These are phyloP conservation scores for Penicillium odoratum DNA, from an alignment of 495 filamentous ascomycete species.

Conservation along the genomic window DNA sequence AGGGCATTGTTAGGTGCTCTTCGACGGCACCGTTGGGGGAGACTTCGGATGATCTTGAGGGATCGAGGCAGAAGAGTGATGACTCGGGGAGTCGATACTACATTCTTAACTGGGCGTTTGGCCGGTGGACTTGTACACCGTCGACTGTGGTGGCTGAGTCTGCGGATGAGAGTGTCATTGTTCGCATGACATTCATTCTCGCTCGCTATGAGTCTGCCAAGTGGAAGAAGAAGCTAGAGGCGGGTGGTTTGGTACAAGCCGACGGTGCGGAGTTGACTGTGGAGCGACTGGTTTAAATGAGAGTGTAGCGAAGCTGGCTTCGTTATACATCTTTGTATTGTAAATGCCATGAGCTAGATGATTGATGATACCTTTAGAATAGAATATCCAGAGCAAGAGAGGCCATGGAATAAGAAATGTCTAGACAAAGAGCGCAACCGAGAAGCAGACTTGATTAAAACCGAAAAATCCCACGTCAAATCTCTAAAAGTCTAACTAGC, in stretches of 20 bases:
- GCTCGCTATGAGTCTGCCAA: constrained; percentile 81
- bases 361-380: background rate
- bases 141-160: constrained; percentile 44
- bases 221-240: constrained; percentile 84
- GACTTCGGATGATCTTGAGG: constrained; percentile 49
- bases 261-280: constrained; percentile 32
- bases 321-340: background rate
- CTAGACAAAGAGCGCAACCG: background rate
- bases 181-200: constrained; percentile 82
- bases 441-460: background rate
- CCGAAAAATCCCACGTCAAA: background rate
- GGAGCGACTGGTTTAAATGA: constrained; percentile 35
- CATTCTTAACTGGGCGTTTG: constrained; percentile 98
- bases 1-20: constrained; percentile 69
- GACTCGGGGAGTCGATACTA: constrained; percentile 43
- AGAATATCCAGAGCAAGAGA: background rate
- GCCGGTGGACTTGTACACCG: constrained; percentile 84
- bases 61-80: constrained; percentile 12
- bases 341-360: background rate
- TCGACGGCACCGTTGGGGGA: constrained; percentile 54
- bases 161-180: constrained; percentile 45
- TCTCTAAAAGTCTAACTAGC: constrained; percentile 2
- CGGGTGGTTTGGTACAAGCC: constrained; percentile 56
- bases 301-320: background rate
- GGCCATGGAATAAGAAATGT: no score